Conservation (phyloP, 768 basidiomycete species). For the Mycena polygramma region DNA sequence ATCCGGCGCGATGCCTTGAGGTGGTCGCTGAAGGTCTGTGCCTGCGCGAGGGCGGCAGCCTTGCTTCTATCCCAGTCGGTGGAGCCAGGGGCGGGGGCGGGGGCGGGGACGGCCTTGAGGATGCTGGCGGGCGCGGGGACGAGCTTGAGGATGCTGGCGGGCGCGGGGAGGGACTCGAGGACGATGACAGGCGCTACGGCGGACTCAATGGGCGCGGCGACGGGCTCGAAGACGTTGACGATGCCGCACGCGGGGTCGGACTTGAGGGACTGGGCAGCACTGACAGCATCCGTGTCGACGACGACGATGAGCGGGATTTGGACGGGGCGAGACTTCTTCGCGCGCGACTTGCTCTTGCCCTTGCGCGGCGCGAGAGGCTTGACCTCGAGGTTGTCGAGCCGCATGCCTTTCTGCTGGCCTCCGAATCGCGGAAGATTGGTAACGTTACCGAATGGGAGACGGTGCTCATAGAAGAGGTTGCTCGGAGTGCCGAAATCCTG, state of each 20-base stretch:
- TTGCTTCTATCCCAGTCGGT: constrained; percentile 12
- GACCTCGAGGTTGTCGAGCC: not conserved
- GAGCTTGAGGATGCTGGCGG: not conserved
- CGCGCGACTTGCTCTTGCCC: not conserved
- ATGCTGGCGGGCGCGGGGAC: not conserved
- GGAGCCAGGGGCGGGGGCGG: constrained; percentile 6
- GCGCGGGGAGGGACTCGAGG: not conserved
- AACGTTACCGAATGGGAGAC: constrained; percentile 14
- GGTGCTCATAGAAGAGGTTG: constrained; percentile 21
- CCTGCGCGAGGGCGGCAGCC: not conserved
- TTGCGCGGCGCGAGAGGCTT: not conserved
- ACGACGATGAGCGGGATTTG: not conserved
- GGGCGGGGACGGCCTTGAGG: not conserved
- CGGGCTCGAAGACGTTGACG: too few relatives aligned
- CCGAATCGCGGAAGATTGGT: constrained; percentile 3
- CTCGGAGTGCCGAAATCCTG: constrained; percentile 19
- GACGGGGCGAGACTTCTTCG: not conserved
- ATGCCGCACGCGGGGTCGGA: too few relatives aligned
- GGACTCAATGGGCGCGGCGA: not conserved
- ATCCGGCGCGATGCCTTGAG: constrained; percentile 5
- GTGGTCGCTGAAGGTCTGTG: constrained; percentile 3
- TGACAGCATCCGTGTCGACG: not conserved
- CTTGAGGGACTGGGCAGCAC: too few relatives aligned
- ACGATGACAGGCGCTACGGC: not conserved
- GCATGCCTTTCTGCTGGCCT: not conserved